These are phyloP conservation scores for Vigna reflexopilosa DNA, from an alignment of 306 rosid genomes.

Conservation along the genomic window DNA sequence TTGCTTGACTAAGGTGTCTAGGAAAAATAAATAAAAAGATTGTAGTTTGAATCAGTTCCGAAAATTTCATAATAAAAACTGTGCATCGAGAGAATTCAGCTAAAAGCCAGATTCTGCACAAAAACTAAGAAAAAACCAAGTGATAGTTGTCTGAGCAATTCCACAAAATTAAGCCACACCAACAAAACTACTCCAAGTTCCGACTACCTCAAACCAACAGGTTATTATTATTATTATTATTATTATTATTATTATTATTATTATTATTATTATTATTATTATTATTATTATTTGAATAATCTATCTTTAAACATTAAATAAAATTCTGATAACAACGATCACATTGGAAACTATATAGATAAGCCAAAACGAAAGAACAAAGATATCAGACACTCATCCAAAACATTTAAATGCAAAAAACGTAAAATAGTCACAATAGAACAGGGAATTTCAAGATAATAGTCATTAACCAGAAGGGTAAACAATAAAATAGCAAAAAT, in stretches of 20 bases:
- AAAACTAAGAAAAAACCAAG: too few species aligned
- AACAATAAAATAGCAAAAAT: not conserved
- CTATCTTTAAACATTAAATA: not conserved
- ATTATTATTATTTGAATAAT: not conserved
- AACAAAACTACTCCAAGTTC: not conserved
- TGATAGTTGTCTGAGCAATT: not conserved
- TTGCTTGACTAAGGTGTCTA: not conserved
- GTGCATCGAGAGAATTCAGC: not conserved
- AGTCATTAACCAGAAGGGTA: not conserved
- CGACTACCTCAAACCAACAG: not conserved
- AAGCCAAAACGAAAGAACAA: not conserved
- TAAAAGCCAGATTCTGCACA: not conserved
- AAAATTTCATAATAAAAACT: not conserved
- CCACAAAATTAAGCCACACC: conserved; percentile 11
- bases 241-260: not conserved
- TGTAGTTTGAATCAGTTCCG: not conserved
- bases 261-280: not conserved
- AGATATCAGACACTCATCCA: not conserved
- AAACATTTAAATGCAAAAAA: not conserved
- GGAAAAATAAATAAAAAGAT: not conserved
- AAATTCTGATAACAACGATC: not conserved
- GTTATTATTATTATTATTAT: not conserved
- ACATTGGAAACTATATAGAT: not conserved
- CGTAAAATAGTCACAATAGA: not conserved
- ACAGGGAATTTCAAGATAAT: not conserved